These are phyloP conservation scores for Abortiporus biennis DNA, from an alignment of 1,284 basidiomycete genomes.

Conservation along the genomic window DNA sequence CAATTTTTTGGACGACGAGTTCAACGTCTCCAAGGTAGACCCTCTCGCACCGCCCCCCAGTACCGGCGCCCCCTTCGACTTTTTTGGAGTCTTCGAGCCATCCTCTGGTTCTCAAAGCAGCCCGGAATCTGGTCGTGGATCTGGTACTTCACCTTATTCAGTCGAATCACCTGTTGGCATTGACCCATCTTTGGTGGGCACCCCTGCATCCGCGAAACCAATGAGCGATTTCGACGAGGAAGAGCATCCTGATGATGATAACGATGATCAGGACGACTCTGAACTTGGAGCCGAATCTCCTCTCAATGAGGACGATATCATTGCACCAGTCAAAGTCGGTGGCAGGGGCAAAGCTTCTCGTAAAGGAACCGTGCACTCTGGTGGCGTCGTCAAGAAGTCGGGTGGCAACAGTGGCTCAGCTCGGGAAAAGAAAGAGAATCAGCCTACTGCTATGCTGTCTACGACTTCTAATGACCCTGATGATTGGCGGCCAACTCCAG, in stretches of 20 bases:
- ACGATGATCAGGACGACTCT: conserved; percentile 14
- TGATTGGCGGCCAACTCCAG: conserved; percentile 81
- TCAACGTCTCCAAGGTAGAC: conserved; percentile 33
- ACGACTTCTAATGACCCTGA: conserved; percentile 49
- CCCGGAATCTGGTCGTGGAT: conserved; percentile 18
- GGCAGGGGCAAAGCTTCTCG: conserved; percentile 54
- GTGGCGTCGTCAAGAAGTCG: conserved; percentile 62
- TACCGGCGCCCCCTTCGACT: conserved; percentile 32
- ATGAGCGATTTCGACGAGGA: conserved; percentile 26
- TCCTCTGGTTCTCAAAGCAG: conserved; percentile 16
- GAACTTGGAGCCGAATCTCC: conserved; percentile 12
- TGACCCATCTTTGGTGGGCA: conserved; percentile 47
- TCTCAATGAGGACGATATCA: conserved; percentile 9
- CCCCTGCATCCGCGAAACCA: conserved; percentile 32
- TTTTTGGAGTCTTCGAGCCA: conserved; percentile 24
- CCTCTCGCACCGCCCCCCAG: conserved; percentile 22
- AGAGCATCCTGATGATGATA: conserved; percentile 19
- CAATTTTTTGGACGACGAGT: conserved; percentile 37
- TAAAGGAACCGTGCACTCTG: conserved; percentile 66
- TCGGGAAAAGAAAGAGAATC: conserved; percentile 30
- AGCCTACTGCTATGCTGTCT: conserved; percentile 28
- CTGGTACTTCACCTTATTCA: conserved; percentile 16
- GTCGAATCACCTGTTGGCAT: conserved; percentile 34
- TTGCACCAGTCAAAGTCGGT: conserved; percentile 45
- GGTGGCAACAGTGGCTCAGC: conserved; percentile 21